Conservation (phyloP, 2,329 filamentous ascomycete genomes). For the Monosporascus sp. region DNA sequence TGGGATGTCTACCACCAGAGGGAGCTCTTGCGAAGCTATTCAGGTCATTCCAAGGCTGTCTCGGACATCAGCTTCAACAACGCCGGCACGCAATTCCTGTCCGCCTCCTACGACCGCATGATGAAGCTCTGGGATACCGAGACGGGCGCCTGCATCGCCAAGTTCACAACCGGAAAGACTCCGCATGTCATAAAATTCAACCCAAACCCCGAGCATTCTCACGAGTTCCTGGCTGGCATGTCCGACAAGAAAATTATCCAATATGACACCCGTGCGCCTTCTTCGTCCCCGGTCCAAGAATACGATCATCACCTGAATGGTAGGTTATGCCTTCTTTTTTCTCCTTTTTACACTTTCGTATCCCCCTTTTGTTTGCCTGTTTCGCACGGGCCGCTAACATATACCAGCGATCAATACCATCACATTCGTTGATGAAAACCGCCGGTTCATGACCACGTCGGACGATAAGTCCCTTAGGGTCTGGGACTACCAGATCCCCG, state of each 20-base stretch:
- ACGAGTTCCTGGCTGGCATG: constrained; percentile 95
- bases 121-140: constrained; percentile 99
- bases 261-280: constrained; percentile 74
- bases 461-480: constrained; percentile 94
- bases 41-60: constrained; percentile 82
- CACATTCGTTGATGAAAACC: constrained; percentile 89
- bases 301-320: constrained; percentile 96
- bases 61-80: constrained; percentile 86
- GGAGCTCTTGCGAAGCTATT: constrained; percentile 85
- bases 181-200: constrained; percentile 95
- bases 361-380: no score
- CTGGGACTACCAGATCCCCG: constrained; percentile 98
- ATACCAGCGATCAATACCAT: constrained; percentile 77
- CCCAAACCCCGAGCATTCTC: constrained; percentile 66
- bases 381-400: background rate
- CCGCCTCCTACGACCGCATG: constrained; percentile 86
- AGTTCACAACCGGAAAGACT: constrained; percentile 90
- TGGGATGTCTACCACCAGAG: constrained; percentile 91
- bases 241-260: constrained; percentile 99
- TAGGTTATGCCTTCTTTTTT: background rate
- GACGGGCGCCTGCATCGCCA: constrained; percentile 79
- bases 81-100: constrained; percentile 78
- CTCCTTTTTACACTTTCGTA: background rate
- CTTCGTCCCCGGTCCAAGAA: constrained; percentile 77
- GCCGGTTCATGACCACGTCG: constrained; percentile 94